Evolutionary conservation across 2,329 filamentous ascomycete genomes (phyloP), one percentile per base, ranked within the genome.

Genomic region (Alternaria novae-zelandiae): DNA sequence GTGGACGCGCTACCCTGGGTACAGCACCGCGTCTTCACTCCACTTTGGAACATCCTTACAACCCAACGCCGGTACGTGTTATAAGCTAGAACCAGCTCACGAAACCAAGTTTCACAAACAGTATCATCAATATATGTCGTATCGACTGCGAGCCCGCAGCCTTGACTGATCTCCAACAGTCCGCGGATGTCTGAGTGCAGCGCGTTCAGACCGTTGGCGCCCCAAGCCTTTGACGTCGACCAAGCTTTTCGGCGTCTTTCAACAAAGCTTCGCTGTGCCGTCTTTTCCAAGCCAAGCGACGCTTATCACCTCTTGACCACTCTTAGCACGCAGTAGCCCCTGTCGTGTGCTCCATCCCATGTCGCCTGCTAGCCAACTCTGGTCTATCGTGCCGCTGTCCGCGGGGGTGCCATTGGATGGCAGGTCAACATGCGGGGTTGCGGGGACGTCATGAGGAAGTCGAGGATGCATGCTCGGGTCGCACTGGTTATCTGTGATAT

Each of bases 251-350:
- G 58, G 56, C 56, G 49, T 36, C 17, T 45, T 56, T 69, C 63
- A 54, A 56, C 67, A 67, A 69, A 70, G 66, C 70, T 70, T 70
- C 63, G 64, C 10, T 47, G 15, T 23, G 54, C 54, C 41, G 28
- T 26, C 50, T 28, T 17, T 51, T 30, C 25, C 12, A 54, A 45
- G 65, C 64, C 59, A 68, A 69, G 69, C 10, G 57, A 66, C 63
- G 69, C 69, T 69, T 70, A 64, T 54, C 47, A 59, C 23, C 12
- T 56, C 68, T 69, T 70, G 55, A 57, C 56, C 50, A 63, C 17
- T 41, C 54, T 64, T 66, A 41, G 25, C 49, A 53, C 5, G 23
- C 51, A 50, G 36, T 63, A 59, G 49, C 25, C 54, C 36, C 50
- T 53, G 57, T 51, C 43, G 45, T 43, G 26, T 55, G 41, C 21